phyloP scores from a whole-genome alignment of 2,329 filamentous ascomycete species.

The Calonectria hongkongensis region DNA sequence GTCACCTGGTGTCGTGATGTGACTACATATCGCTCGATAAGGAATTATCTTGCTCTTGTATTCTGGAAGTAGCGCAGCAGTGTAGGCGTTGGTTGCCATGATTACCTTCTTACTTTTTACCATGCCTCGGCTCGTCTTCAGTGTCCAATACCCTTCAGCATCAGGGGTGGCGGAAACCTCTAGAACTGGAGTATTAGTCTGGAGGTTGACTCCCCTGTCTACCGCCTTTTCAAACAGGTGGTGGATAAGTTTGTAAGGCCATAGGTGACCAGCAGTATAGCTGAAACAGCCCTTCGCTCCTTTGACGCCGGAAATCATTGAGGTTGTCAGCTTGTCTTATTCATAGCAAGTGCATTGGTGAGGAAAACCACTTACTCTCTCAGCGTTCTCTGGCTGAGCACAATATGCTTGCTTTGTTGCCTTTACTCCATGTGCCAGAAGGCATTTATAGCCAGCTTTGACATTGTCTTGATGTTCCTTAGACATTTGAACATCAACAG shows the following conservation, averaged over 20 bases:
- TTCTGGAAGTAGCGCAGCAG: slow-evolving; percentile 47
- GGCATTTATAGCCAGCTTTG: slow-evolving; percentile 55
- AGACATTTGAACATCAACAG: slow-evolving; percentile 62
- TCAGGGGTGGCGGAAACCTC: slow-evolving; percentile 44
- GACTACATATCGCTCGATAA: slow-evolving; percentile 47
- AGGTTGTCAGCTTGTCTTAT: background rate
- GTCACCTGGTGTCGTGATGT: slow-evolving; percentile 25
- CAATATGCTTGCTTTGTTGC: slow-evolving; percentile 7
- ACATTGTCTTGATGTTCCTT: slow-evolving; percentile 48
- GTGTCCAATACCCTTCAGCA: slow-evolving; percentile 38
- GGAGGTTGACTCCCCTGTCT: slow-evolving; percentile 53
- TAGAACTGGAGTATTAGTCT: slow-evolving; percentile 53
- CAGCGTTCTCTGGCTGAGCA: slow-evolving; percentile 50
- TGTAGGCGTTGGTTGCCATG: slow-evolving; percentile 57
- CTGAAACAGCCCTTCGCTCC: slow-evolving; percentile 59
- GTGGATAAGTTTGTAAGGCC: slow-evolving; percentile 59
- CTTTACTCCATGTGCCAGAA: slow-evolving; percentile 50
- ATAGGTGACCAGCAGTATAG: slow-evolving; percentile 55
- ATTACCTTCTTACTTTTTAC: slow-evolving; percentile 49
- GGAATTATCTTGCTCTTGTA: slow-evolving; percentile 46
- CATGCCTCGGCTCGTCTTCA: slow-evolving; percentile 38
- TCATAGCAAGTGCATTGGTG: background rate
- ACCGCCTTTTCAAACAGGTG: slow-evolving; percentile 51
- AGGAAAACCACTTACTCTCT: slow-evolving; percentile 35
- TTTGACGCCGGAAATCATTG: slow-evolving; percentile 59